A percentile compares a stretch with the other conserved stretches of the same genome.
Evolutionary conservation across 441 rosid species (phyloP).

Genomic region (Brassica hybrid): DNA sequence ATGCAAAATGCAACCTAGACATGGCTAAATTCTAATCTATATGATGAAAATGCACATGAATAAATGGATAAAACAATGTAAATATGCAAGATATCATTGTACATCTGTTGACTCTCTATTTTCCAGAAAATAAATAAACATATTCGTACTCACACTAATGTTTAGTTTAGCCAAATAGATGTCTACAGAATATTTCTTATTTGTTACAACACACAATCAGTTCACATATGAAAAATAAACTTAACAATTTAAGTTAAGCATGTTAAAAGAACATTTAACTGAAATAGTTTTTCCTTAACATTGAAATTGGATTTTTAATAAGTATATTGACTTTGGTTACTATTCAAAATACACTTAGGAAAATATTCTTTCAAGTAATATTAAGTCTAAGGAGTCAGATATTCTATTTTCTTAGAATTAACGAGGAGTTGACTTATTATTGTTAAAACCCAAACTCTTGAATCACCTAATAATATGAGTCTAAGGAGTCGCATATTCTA

Average conservation of each 20-base stretch:
- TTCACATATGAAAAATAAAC: neutral
- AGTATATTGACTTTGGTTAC: neutral
- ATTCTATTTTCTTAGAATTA: too few species aligned
- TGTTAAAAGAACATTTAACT: neutral
- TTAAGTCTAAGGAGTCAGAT: neutral
- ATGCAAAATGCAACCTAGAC: too few species aligned
- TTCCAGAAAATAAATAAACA: conserved; percentile 1
- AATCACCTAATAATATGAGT: too few species aligned
- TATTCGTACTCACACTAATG: conserved; percentile 4
- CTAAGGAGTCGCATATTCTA: too few species aligned
- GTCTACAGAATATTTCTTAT: neutral
- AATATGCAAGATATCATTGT: too few species aligned
- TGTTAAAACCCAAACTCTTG: too few species aligned
- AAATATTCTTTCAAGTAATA: neutral
- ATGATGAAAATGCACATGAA: too few species aligned
- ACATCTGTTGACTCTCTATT: conserved; percentile 5
- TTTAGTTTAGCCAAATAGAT: conserved; percentile 1
- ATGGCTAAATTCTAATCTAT: too few species aligned
- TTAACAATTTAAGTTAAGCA: neutral
- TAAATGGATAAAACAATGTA: too few species aligned
- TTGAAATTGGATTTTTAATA: neutral
- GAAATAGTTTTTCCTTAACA: neutral
- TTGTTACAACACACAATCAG: conserved; percentile 2
- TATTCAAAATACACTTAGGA: neutral
- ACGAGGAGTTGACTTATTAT: too few species aligned